phyloP scores from a whole-genome alignment of 139 green algal species.

The Chlorella sp. region DNA sequence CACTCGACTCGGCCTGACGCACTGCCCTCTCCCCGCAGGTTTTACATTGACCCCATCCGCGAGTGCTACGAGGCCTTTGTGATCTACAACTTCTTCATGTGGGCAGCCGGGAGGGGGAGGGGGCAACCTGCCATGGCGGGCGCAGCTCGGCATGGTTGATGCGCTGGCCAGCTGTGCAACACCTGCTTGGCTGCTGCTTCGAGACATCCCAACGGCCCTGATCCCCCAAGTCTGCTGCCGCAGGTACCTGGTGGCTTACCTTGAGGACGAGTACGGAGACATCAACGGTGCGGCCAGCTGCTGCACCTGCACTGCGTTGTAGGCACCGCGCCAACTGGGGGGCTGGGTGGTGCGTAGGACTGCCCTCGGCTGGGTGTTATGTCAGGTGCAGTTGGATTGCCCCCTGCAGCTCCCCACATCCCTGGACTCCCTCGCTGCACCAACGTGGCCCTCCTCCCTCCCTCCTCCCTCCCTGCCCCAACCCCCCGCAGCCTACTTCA shows the following conservation, averaged over 20 bases:
- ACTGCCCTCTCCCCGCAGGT: background rate
- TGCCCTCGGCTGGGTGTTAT: too few relatives aligned
- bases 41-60: slow-evolving; percentile 85
- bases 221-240: slow-evolving; percentile 67
- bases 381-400: too few relatives aligned
- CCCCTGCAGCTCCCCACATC: too few relatives aligned
- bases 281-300: slow-evolving; percentile 47
- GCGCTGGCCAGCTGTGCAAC: background rate
- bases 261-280: slow-evolving; percentile 80
- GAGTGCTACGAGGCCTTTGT: slow-evolving; percentile 97
- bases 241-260: slow-evolving; percentile 89
- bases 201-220: background rate
- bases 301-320: too few relatives aligned
- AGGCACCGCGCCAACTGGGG: too few relatives aligned
- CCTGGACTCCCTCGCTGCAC: too few relatives aligned
- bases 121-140: background rate
- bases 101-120: background rate
- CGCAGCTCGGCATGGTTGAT: background rate
- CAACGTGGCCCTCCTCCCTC: too few relatives aligned
- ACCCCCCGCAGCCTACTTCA: slow-evolving; percentile 4
- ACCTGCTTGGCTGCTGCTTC: background rate
- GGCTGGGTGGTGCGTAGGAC: too few relatives aligned
- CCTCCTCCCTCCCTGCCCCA: background rate
- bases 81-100: slow-evolving; percentile 73
- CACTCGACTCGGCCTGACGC: too few relatives aligned